phyloP scores from a whole-genome alignment of 2,329 filamentous ascomycete genomes.

The Exutisphaerella laricina region DNA sequence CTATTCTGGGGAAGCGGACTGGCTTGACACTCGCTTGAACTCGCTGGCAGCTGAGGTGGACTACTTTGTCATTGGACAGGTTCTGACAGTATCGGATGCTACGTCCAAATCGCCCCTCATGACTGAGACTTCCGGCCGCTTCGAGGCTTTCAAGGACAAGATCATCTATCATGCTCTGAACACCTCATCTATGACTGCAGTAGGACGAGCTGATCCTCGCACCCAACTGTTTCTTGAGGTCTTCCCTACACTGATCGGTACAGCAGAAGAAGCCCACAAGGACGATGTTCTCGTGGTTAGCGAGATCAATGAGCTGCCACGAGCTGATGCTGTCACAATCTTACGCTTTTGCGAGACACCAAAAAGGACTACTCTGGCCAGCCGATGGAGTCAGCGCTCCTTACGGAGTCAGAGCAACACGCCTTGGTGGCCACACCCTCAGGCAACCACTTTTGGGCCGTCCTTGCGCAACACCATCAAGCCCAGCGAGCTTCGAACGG shows the following conservation, averaged over 20 bases:
- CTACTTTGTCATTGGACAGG: conserved; percentile 61
- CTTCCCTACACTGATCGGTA: conserved; percentile 44
- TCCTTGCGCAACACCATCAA: conserved; percentile 41
- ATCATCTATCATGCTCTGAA: conserved; percentile 56
- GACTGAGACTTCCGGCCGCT: conserved; percentile 47
- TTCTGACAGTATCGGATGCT: conserved; percentile 53
- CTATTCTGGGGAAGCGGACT: conserved; percentile 59
- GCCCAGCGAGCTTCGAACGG: conserved; percentile 50
- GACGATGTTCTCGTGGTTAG: conserved; percentile 56
- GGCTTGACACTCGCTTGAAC: conserved; percentile 59
- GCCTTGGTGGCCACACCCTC: conserved; percentile 51
- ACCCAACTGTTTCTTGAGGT: conserved; percentile 56
- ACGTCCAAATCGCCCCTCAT: conserved; percentile 51
- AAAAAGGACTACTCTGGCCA: conserved; percentile 23
- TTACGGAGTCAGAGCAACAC: conserved; percentile 27
- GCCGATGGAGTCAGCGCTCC: conserved; percentile 28
- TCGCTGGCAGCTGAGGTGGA: conserved; percentile 55
- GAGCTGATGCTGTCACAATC: conserved; percentile 21
- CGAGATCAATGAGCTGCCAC: conserved; percentile 57
- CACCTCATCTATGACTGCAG: conserved; percentile 40
- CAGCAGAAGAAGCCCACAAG: conserved; percentile 35
- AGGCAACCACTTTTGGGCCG: conserved; percentile 53
- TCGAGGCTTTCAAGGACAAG: conserved; percentile 51
- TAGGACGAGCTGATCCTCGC: conserved; percentile 49
- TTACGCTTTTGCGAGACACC: conserved; percentile 27